Conservation (phyloP, 2,329 filamentous ascomycete genomes). For the Talaromyces atroroseus region DNA sequence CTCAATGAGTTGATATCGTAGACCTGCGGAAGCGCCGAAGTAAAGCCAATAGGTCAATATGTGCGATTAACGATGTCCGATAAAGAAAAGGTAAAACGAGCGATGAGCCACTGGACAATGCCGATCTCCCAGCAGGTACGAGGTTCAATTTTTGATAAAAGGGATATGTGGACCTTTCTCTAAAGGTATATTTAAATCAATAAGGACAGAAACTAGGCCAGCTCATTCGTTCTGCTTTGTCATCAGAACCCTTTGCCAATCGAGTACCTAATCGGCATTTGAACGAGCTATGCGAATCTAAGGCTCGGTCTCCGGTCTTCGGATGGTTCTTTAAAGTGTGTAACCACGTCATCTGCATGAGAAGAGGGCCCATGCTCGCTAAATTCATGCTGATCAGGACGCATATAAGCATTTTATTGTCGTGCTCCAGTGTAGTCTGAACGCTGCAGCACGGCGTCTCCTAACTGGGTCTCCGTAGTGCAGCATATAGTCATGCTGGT, state of each 20-base stretch:
- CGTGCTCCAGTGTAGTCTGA: neutral
- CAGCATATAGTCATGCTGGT: neutral
- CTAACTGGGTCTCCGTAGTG: neutral
- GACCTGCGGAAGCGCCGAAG: neutral
- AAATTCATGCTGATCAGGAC: slow-evolving; percentile 2
- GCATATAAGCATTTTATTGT: neutral
- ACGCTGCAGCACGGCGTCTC: neutral
- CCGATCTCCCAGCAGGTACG: neutral
- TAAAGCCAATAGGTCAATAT: neutral
- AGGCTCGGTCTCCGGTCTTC: neutral
- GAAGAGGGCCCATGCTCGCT: slow-evolving; percentile 1
- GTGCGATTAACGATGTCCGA: neutral
- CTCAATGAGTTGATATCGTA: neutral
- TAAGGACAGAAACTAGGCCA: neutral
- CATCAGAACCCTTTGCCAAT: neutral
- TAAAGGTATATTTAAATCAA: neutral
- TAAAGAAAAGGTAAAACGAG: neutral
- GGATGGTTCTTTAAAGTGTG: neutral
- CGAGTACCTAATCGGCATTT: neutral
- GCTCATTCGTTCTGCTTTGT: neutral
- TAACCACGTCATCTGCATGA: slow-evolving; percentile 9
- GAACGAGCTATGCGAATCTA: neutral
- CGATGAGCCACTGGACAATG: neutral
- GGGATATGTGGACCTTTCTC: neutral
- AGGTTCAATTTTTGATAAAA: neutral